These are phyloP conservation scores for Beauveria varroae DNA, from an alignment of 2,329 filamentous ascomycete species.

Conservation along the genomic window DNA sequence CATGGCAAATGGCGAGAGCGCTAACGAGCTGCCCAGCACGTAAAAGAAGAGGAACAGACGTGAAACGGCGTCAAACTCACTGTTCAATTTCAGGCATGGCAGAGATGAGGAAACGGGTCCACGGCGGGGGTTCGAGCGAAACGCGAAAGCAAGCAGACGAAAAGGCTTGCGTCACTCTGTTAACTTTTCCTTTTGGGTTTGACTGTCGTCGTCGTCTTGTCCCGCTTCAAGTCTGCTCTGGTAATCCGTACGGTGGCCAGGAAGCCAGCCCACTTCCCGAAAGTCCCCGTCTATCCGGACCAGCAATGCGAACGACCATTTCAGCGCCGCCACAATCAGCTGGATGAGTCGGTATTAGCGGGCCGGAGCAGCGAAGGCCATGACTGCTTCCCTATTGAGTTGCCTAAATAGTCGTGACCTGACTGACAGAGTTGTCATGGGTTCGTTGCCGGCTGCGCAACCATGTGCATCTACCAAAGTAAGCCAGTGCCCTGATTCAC, in stretches of 20 bases:
- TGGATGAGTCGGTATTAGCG: constrained; percentile 6
- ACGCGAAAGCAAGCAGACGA: background rate
- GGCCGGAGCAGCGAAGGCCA: background rate
- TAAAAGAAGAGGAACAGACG: background rate
- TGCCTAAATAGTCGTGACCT: too few relatives aligned
- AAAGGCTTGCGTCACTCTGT: constrained; percentile 8
- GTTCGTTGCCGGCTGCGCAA: background rate
- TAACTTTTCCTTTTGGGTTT: background rate
- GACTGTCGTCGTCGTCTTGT: background rate
- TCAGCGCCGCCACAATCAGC: background rate
- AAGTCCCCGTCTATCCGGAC: background rate
- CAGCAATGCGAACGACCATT: background rate
- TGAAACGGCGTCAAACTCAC: background rate
- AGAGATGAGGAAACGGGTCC: background rate
- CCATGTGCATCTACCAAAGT: background rate
- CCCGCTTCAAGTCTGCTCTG: background rate
- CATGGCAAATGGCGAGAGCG: background rate
- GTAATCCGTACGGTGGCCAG: background rate
- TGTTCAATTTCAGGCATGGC: background rate
- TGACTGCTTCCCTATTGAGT: too few relatives aligned
- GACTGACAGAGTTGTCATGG: background rate
- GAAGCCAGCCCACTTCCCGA: background rate
- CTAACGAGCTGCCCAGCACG: background rate
- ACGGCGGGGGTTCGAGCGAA: background rate
- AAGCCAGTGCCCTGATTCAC: too few relatives aligned